Evolutionary conservation across 345 rosid genomes (phyloP).

Genomic region (Raphanus raphanistrum): DNA sequence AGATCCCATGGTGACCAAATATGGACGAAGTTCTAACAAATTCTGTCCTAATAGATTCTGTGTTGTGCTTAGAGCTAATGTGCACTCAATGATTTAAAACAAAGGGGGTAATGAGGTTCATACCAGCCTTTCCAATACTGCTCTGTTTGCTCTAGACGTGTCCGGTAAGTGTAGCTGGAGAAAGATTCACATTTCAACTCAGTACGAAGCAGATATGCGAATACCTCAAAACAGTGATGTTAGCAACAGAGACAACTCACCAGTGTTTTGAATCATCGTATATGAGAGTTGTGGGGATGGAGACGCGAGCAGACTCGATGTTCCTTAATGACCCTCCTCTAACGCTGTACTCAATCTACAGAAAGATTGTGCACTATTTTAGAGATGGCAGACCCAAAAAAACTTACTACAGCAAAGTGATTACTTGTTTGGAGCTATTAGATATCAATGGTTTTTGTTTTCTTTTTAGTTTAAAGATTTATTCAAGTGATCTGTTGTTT

Average conservation of each 20-base stretch:
- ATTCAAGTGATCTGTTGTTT: neutral
- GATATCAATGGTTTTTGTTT: neutral
- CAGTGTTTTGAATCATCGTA: conserved; percentile 81
- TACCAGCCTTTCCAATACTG: conserved; percentile 98
- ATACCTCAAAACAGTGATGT: neutral
- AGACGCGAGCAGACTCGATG: conserved; percentile 89
- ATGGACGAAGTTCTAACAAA: too few relatives aligned
- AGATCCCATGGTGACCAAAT: too few relatives aligned
- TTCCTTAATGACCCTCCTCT: conserved; percentile 86
- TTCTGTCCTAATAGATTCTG: neutral
- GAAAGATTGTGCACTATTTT: neutral
- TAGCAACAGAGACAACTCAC: conserved; percentile 42
- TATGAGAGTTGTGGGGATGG: conserved; percentile 72
- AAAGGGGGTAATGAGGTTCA: conserved; percentile 12
- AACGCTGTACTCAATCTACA: conserved; percentile 87
- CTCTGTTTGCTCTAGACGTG: conserved; percentile 78
- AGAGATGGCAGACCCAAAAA: conserved; percentile 6
- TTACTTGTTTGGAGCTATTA: neutral
- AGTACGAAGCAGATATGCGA: conserved; percentile 24
- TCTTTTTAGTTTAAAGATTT: neutral
- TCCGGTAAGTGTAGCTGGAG: conserved; percentile 71
- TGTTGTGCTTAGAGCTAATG: neutral
- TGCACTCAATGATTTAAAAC: neutral
- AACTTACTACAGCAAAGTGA: neutral
- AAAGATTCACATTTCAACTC: conserved; percentile 14